Conservation (phyloP, 1,139 yeast species). For the Taphrina deformans region DNA sequence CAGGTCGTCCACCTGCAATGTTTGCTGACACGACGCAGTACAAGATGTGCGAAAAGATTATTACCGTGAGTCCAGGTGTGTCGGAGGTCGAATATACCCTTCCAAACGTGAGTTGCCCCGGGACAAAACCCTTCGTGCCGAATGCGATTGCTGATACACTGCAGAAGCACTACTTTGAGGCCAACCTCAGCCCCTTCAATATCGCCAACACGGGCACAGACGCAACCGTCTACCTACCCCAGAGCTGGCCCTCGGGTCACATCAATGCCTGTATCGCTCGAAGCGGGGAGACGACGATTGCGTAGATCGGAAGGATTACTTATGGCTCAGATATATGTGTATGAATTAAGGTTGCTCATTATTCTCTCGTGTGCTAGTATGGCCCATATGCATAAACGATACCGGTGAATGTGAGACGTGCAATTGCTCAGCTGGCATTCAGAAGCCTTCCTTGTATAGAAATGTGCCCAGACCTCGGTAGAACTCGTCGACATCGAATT, state of each 20-base stretch:
- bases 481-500: conserved; percentile 30
- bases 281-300: conserved; percentile 52
- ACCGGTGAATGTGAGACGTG: no score
- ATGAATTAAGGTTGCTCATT: neutral
- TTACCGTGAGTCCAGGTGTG: conserved; percentile 58
- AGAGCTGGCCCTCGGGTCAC: conserved; percentile 89
- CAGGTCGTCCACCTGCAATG: neutral
- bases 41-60: conserved; percentile 77
- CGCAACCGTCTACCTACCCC: conserved; percentile 81
- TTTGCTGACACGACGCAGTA: conserved; percentile 45
- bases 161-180: conserved; percentile 73
- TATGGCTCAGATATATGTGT: no score
- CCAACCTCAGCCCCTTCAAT: conserved; percentile 76
- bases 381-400: no score
- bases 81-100: conserved; percentile 67
- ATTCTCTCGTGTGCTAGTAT: no score
- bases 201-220: conserved; percentile 60
- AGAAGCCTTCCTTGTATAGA: conserved; percentile 25
- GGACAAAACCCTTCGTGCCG: no score
- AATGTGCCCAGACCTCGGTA: conserved; percentile 25
- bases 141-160: neutral
- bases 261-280: conserved; percentile 84
- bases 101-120: conserved; percentile 56
- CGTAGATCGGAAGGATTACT: no score
- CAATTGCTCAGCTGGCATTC: no score